Evolutionary conservation across 306 rosid genomes (phyloP).

Genomic region (Lotus japonicus): DNA sequence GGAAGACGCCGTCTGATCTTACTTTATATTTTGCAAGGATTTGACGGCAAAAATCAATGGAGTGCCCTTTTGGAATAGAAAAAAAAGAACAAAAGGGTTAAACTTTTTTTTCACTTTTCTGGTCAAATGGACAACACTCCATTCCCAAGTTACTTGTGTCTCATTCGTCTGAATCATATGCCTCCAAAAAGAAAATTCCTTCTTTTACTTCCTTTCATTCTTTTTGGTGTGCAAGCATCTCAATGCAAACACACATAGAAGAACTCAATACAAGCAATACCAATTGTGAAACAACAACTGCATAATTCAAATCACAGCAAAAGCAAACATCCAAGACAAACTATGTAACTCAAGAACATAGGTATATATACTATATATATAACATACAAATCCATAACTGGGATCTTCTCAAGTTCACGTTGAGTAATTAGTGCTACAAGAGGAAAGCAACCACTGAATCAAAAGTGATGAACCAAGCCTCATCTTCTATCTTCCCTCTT

Average conservation of each 20-base stretch:
- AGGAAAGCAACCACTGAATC: conserved; percentile 29
- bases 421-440: conserved; percentile 46
- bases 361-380: conserved; percentile 15
- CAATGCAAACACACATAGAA: not conserved
- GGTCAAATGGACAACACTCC: not conserved
- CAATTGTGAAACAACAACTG: not conserved
- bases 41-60: not conserved
- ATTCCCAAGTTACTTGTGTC: too few relatives aligned
- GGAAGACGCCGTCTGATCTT: too few relatives aligned
- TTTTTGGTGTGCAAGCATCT: not conserved
- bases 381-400: conserved; percentile 40
- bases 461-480: conserved; percentile 27
- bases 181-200: too few relatives aligned
- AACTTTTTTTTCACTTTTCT: conserved; percentile 4
- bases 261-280: not conserved
- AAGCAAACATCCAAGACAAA: conserved; percentile 26
- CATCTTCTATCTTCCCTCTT: conserved; percentile 27
- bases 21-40: not conserved
- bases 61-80: not conserved
- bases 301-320: conserved; percentile 13
- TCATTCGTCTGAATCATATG: too few relatives aligned
- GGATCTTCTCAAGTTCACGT: conserved; percentile 31
- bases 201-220: too few relatives aligned
- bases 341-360: conserved; percentile 32
- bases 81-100: not conserved